Evolutionary conservation across 2,329 filamentous ascomycete species (phyloP).

Genomic region (Nigrospora oryzae): DNA sequence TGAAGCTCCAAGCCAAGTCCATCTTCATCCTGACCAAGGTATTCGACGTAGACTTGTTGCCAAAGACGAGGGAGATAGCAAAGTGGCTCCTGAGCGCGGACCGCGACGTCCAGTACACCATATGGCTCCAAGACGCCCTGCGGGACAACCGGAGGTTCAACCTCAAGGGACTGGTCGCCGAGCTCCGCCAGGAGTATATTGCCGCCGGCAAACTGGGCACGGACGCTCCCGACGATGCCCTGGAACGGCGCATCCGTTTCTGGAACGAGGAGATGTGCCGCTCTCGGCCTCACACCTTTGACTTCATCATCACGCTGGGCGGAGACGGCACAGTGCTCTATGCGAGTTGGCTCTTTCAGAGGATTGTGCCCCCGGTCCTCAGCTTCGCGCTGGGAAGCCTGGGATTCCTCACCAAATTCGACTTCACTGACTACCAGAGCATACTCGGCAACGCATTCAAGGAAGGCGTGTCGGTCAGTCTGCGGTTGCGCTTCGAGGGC

Average conservation of each 20-base stretch:
- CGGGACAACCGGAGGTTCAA: constrained; percentile 67
- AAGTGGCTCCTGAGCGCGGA: constrained; percentile 74
- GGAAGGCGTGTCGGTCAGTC: constrained; percentile 79
- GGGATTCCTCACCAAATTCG: constrained; percentile 94
- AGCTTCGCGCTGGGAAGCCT: constrained; percentile 87
- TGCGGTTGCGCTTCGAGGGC: constrained; percentile 84
- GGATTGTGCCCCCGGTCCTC: constrained; percentile 85
- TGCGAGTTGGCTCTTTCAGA: constrained; percentile 93
- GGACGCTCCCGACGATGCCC: constrained; percentile 22
- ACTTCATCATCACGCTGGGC: constrained; percentile 86
- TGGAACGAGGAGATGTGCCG: constrained; percentile 79
- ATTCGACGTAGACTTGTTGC: constrained; percentile 75
- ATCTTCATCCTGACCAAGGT: constrained; percentile 89
- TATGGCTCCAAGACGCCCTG: constrained; percentile 77
- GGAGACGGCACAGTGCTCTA: constrained; percentile 97
- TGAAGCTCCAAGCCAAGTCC: constrained; percentile 72
- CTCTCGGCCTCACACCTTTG: constrained; percentile 75
- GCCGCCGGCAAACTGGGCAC: constrained; percentile 23
- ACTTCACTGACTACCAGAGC: constrained; percentile 66
- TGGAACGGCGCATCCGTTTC: constrained; percentile 57
- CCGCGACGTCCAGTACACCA: constrained; percentile 58
- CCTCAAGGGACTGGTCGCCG: constrained; percentile 55
- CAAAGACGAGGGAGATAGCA: constrained; percentile 66
- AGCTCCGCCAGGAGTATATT: constrained; percentile 40
- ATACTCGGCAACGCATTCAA: constrained; percentile 66